A percentile compares a stretch with the other conserved stretches of the same genome.
phyloP scores from a whole-genome alignment of 768 basidiomycete species.

The Neoboletus magnificus region DNA sequence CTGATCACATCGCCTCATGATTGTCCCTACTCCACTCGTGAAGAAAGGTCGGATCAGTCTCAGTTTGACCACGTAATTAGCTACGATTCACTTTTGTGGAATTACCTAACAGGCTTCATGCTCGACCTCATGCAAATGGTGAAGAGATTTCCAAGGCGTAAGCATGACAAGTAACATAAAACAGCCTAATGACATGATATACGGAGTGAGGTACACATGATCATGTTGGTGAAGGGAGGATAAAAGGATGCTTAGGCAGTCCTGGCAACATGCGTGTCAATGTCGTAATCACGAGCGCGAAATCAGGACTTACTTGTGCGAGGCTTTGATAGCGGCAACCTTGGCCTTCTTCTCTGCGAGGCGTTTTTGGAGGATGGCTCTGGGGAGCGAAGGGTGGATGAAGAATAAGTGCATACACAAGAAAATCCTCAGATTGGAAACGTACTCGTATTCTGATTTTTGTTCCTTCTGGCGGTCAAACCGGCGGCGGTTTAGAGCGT shows the following conservation, averaged over 20 bases:
- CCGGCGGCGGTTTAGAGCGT: conserved; percentile 81
- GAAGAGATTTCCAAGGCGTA: neutral
- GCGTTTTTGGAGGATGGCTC: conserved; percentile 79
- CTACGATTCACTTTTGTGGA: neutral
- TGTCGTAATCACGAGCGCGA: too few relatives aligned
- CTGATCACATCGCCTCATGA: neutral
- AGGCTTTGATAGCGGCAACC: conserved; percentile 82
- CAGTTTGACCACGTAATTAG: neutral
- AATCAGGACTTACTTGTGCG: conserved; percentile 56
- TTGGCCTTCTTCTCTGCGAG: conserved; percentile 92
- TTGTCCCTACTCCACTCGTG: too few relatives aligned
- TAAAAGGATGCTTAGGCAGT: conserved; percentile 15
- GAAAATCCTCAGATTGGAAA: neutral
- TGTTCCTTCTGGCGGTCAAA: conserved; percentile 93
- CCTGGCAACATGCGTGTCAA: conserved; percentile 6
- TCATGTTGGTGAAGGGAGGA: conserved; percentile 2
- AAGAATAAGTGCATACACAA: neutral
- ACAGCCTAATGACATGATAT: conserved; percentile 24
- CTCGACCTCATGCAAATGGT: neutral
- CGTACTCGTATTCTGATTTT: conserved; percentile 89
- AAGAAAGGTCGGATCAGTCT: neutral
- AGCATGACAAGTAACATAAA: conserved; percentile 19
- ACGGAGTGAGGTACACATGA: conserved; percentile 15
- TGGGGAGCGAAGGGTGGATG: conserved; percentile 19
- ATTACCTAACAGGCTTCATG: too few relatives aligned